phyloP scores from a whole-genome alignment of 2,329 filamentous ascomycete species.

The Lecanoromycetidae sp. region DNA sequence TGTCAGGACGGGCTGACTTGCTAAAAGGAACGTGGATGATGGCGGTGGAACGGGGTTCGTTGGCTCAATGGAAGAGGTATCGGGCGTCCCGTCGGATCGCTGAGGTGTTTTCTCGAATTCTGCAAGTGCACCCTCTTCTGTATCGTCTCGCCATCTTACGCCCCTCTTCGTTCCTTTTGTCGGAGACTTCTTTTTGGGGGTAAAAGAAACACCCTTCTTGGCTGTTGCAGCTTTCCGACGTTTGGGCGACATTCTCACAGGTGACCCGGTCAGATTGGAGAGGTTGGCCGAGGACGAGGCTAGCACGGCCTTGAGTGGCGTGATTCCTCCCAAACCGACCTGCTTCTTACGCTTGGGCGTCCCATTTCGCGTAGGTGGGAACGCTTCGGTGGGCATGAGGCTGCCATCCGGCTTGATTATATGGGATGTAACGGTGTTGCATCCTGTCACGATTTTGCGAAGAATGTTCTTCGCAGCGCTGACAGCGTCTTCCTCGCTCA shows the following conservation, averaged over 20 bases:
- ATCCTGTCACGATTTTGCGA: conserved; percentile 62
- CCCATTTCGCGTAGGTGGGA: conserved; percentile 57
- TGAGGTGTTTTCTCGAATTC: conserved; percentile 89
- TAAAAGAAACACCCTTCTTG: conserved; percentile 68
- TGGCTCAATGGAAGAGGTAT: conserved; percentile 42
- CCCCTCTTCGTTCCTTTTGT: conserved; percentile 50
- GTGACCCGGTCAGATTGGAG: conserved; percentile 42
- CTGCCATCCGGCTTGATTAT: conserved; percentile 82
- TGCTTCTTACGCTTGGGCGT: conserved; percentile 62
- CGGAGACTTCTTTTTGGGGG: conserved; percentile 63
- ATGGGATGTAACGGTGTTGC: conserved; percentile 62
- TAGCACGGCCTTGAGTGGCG: conserved; percentile 37
- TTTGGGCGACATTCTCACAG: conserved; percentile 67
- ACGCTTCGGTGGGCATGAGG: conserved; percentile 42
- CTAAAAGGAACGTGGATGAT: conserved; percentile 33
- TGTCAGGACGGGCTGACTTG: conserved; percentile 14
- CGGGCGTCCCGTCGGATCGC: conserved; percentile 48
- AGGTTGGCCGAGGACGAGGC: conserved; percentile 19
- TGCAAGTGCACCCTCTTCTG: conserved; percentile 69
- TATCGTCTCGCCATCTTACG: conserved; percentile 89
- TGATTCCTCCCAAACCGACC: conserved; percentile 31
- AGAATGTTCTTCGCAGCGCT: conserved; percentile 67
- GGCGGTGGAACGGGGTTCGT: conserved; percentile 37
- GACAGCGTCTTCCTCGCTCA: conserved; percentile 75
- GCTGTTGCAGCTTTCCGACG: conserved; percentile 54